Evolutionary conservation across 192 early-diverging fungal genomes (phyloP).

Genomic region (Gonapodya sp.): DNA sequence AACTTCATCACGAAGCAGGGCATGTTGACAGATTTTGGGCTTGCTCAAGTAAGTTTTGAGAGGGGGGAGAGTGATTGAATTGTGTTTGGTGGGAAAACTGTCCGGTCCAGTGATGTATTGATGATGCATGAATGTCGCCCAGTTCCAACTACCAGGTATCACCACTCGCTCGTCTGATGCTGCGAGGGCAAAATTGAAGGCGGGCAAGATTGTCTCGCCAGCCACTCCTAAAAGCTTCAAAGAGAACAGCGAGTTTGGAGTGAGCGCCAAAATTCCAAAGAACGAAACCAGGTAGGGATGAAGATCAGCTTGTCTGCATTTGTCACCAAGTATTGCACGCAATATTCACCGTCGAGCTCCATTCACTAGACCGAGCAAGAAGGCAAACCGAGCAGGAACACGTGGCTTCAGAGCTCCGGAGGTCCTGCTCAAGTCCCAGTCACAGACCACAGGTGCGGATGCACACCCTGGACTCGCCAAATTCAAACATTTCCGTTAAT

Average conservation of each 20-base stretch:
- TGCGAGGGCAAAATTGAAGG: background rate
- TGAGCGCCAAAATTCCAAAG: conserved; percentile 13
- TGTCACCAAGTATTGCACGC: background rate
- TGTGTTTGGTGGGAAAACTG: background rate
- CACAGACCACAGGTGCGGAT: conserved; percentile 63
- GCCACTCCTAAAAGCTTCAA: background rate
- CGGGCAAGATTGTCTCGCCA: background rate
- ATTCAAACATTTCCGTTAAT: too few species aligned
- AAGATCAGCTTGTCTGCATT: background rate
- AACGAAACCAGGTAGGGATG: conserved; percentile 42
- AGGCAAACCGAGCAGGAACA: conserved; percentile 83
- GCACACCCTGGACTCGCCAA: too few species aligned
- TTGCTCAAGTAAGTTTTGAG: conserved; percentile 78
- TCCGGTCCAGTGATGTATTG: too few species aligned
- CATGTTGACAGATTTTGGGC: conserved; percentile 85
- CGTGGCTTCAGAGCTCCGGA: conserved; percentile 91
- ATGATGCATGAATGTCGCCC: background rate
- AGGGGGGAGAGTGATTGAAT: background rate
- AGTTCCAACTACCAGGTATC: background rate
- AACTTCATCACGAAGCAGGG: conserved; percentile 56
- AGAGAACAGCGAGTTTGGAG: background rate
- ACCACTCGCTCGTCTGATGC: background rate
- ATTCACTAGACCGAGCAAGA: conserved; percentile 44
- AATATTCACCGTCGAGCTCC: background rate
- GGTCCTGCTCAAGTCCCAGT: conserved; percentile 66